Percentiles rank a stretch among this genome's conserved stretches.
phyloP scores from a whole-genome alignment of 805 yeast genomes.

The Candida manassasensis region DNA sequence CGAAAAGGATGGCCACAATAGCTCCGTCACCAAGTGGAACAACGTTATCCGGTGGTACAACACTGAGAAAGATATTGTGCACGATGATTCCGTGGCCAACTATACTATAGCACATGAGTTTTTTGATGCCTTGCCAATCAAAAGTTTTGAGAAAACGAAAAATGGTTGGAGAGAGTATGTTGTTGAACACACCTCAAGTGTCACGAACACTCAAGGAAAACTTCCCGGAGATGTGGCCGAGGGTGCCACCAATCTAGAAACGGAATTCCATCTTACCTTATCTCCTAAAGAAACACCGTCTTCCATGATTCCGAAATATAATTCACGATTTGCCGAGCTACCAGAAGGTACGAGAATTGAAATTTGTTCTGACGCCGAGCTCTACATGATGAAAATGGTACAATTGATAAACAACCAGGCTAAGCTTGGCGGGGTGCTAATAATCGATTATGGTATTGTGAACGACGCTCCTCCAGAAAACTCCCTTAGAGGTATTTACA shows the following conservation, averaged over 20 bases:
- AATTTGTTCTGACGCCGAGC: conserved; percentile 69
- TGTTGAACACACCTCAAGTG: conserved; percentile 51
- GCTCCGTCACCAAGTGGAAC: conserved; percentile 46
- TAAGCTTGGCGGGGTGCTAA: conserved; percentile 57
- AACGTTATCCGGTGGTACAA: conserved; percentile 55
- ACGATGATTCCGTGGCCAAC: conserved; percentile 37
- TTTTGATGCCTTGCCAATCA: conserved; percentile 80
- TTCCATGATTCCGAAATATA: conserved; percentile 50
- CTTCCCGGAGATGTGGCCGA: conserved; percentile 17
- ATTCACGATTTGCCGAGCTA: conserved; percentile 47
- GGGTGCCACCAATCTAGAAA: conserved; percentile 13
- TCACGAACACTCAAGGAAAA: conserved; percentile 28
- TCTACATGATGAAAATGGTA: conserved; percentile 50
- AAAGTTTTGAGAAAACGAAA: conserved; percentile 55
- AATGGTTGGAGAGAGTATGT: conserved; percentile 77
- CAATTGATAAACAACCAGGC: conserved; percentile 37
- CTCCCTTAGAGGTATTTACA: conserved; percentile 66
- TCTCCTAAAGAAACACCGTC: conserved; percentile 60
- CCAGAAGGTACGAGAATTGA: conserved; percentile 60
- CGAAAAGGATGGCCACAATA: conserved; percentile 28
- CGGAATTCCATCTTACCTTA: conserved; percentile 52
- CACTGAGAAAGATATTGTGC: conserved; percentile 45
- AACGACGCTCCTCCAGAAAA: conserved; percentile 57
- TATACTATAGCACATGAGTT: conserved; percentile 81
- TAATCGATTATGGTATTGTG: conserved; percentile 75